Evolutionary conservation across 768 basidiomycete genomes (phyloP).

Genomic region (Rhodotorula diobovata): DNA sequence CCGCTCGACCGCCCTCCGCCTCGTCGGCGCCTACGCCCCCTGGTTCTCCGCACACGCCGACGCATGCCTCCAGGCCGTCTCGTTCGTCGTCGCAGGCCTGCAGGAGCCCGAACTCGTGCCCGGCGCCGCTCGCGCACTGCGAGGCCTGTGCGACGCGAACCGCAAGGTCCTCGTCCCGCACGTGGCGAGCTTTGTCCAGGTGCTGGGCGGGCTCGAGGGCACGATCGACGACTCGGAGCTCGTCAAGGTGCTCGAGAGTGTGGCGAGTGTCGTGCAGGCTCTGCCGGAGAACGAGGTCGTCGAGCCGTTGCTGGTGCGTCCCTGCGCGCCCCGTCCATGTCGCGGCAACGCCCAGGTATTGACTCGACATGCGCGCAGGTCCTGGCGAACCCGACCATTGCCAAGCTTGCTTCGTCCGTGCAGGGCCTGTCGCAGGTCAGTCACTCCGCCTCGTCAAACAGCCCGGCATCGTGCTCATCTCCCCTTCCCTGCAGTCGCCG

Average conservation of each 20-base stretch:
- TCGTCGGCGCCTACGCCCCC: constrained; percentile 45
- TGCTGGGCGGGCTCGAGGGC: constrained; percentile 49
- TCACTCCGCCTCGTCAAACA: not conserved
- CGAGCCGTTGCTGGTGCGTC: constrained; percentile 44
- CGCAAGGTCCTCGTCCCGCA: constrained; percentile 47
- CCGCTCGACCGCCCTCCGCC: constrained; percentile 45
- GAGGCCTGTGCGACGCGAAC: constrained; percentile 50
- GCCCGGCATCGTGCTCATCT: no score
- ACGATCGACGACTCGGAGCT: constrained; percentile 49
- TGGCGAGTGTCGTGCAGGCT: constrained; percentile 51
- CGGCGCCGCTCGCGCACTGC: constrained; percentile 48
- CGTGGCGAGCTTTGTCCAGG: constrained; percentile 49
- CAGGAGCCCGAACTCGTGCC: constrained; percentile 43
- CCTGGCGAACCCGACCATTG: constrained; percentile 44
- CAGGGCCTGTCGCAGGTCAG: not conserved
- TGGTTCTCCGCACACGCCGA: constrained; percentile 46
- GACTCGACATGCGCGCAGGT: constrained; percentile 19
- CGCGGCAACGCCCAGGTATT: constrained; percentile 1
- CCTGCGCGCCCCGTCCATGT: not conserved
- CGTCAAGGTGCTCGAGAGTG: constrained; percentile 50
- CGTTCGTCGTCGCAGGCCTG: constrained; percentile 47
- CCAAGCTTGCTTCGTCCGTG: constrained; percentile 40
- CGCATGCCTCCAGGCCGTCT: constrained; percentile 48
- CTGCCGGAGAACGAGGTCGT: constrained; percentile 45
- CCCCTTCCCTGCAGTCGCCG: constrained; percentile 7